phyloP scores from a whole-genome alignment of 192 early-diverging fungal genomes.

The Lunasporangiospora selenospora region DNA sequence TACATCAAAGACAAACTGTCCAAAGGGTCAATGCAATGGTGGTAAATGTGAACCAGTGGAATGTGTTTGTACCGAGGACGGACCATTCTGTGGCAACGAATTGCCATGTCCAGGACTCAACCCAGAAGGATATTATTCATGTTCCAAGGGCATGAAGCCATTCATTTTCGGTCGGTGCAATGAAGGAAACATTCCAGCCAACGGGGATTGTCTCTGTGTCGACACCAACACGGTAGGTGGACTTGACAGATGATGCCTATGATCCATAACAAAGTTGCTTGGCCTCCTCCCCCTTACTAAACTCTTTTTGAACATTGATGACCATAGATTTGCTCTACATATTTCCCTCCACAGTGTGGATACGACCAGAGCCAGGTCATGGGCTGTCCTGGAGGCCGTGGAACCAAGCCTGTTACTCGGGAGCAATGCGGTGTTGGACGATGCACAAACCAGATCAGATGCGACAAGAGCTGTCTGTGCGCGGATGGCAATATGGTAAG shows the following conservation, averaged over 20 bases:
- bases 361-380: slow-evolving; percentile 15
- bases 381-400: not conserved
- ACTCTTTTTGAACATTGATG: too few species aligned
- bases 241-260: too few species aligned
- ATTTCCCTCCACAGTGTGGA: slow-evolving; percentile 20
- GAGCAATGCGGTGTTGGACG: slow-evolving; percentile 16
- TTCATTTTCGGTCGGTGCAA: slow-evolving; percentile 9
- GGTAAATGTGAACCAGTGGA: slow-evolving; percentile 3
- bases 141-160: slow-evolving; percentile 6
- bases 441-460: not conserved
- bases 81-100: slow-evolving; percentile 19
- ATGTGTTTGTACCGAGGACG: slow-evolving; percentile 11
- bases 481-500: not conserved
- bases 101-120: slow-evolving; percentile 11
- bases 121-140: slow-evolving; percentile 9
- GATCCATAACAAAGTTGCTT: too few species aligned
- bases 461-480: slow-evolving; percentile 11
- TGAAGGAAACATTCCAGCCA: slow-evolving; percentile 1
- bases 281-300: too few species aligned
- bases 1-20: not conserved
- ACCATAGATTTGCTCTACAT: slow-evolving; percentile 17
- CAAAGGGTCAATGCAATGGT: not conserved
- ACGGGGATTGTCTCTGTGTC: slow-evolving; percentile 9
- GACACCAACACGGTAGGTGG: slow-evolving; percentile 15
- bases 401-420: not conserved